These are phyloP conservation scores for Collybiopsis confluens DNA, from an alignment of 768 basidiomycete species.

Conservation along the genomic window DNA sequence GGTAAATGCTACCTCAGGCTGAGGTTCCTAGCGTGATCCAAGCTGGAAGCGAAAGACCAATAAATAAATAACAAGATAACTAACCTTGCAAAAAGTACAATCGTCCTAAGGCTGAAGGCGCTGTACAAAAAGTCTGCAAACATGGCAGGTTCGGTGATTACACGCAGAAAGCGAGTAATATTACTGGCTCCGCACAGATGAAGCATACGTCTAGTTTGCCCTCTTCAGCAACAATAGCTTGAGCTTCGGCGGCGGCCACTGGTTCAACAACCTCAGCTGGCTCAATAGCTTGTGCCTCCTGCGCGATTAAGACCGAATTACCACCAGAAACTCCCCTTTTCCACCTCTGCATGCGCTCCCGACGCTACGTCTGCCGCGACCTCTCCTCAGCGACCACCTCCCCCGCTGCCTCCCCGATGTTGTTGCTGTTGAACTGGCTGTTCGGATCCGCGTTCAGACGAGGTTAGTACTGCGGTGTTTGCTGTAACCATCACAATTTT, in stretches of 20 bases:
- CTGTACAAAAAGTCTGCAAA: conserved; percentile 82
- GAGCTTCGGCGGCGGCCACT: neutral
- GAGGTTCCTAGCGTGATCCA: too few species aligned
- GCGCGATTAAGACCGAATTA: neutral
- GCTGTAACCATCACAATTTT: too few species aligned
- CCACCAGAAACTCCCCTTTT: neutral
- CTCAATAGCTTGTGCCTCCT: neutral
- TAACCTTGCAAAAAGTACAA: conserved; percentile 95
- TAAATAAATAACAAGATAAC: conserved; percentile 20
- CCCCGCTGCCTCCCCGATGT: too few species aligned
- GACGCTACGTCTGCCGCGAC: neutral
- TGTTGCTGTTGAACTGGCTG: too few species aligned
- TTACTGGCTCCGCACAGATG: conserved; percentile 93
- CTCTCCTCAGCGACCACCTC: too few species aligned
- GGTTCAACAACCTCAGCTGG: neutral
- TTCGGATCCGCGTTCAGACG: too few species aligned
- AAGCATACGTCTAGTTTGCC: conserved; percentile 77
- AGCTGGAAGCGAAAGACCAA: too few species aligned
- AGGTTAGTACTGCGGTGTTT: too few species aligned
- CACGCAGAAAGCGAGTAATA: conserved; percentile 87
- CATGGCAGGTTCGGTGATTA: conserved; percentile 93
- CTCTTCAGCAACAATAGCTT: neutral
- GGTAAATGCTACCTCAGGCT: conserved; percentile 71
- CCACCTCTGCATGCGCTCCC: neutral
- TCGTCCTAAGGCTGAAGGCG: conserved; percentile 91